A percentile compares a stretch with the other conserved stretches of the same genome.
Evolutionary conservation across 2,329 filamentous ascomycete genomes (phyloP).

Genomic region (Neonectria neomacrospora): DNA sequence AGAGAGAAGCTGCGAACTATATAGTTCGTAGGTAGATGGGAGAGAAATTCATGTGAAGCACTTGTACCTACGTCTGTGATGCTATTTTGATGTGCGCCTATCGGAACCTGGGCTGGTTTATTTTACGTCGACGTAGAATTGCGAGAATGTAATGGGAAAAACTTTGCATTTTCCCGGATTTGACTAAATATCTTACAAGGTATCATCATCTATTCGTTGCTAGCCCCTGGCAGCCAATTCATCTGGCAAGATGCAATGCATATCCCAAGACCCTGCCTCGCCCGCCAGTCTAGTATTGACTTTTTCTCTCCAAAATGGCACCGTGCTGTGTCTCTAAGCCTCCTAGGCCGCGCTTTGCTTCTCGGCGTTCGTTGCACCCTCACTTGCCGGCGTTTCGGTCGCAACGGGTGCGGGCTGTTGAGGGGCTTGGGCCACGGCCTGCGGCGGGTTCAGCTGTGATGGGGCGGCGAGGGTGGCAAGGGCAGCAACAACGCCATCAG

Average conservation of each 20-base stretch:
- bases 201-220: constrained; percentile 41
- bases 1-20: constrained; percentile 3
- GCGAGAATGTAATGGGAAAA: not conserved
- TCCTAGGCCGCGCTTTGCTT: constrained; percentile 15
- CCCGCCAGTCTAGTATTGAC: not conserved
- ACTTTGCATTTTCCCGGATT: not conserved
- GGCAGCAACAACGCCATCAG: constrained; percentile 24
- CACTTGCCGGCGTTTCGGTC: constrained; percentile 28
- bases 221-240: constrained; percentile 7
- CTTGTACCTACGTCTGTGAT: not conserved
- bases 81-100: not conserved
- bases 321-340: not conserved
- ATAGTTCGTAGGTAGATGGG: not conserved
- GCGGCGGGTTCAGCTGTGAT: constrained; percentile 28
- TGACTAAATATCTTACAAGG: constrained; percentile 38
- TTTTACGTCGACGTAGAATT: not conserved
- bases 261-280: constrained; percentile 11
- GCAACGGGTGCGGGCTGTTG: constrained; percentile 19
- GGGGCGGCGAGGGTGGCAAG: constrained; percentile 26
- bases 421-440: constrained; percentile 14
- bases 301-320: constrained; percentile 5
- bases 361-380: constrained; percentile 19
- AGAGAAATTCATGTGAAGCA: constrained; percentile 22
- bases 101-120: not conserved
- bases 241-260: constrained; percentile 8